Conservation (phyloP, 164 flowering plant species). For the Magnolia sinica region DNA sequence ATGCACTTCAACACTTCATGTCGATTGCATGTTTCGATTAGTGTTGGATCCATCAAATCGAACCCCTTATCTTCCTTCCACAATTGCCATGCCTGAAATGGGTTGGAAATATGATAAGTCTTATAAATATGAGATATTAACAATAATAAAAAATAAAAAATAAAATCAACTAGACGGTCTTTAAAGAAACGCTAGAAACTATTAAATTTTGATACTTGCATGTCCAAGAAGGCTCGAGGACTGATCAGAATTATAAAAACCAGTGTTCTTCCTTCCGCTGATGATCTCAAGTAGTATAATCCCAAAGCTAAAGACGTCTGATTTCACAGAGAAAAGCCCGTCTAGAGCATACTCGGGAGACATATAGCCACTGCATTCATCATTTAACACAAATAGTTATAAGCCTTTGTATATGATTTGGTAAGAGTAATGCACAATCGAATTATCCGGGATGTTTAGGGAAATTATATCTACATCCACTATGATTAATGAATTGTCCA, state of each 20-base stretch:
- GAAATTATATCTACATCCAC: neutral
- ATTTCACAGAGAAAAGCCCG: constrained; percentile 21
- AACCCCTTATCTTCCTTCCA: constrained; percentile 11
- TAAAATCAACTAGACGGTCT: neutral
- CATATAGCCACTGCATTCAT: neutral
- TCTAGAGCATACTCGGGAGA: constrained; percentile 16
- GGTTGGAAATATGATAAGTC: neutral
- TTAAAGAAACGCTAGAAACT: neutral
- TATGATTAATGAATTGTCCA: neutral
- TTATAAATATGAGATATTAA: neutral
- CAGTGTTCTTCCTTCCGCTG: constrained; percentile 18
- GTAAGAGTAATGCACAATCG: neutral
- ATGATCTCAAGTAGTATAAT: constrained; percentile 9
- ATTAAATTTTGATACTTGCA: neutral
- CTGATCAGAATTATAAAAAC: constrained; percentile 7
- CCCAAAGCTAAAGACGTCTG: constrained; percentile 6
- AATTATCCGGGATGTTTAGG: neutral
- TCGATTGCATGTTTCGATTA: neutral
- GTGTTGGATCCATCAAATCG: constrained; percentile 7
- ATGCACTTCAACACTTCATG: constrained; percentile 8
- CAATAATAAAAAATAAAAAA: too few species aligned
- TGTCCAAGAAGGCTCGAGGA: constrained; percentile 13
- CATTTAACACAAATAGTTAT: neutral
- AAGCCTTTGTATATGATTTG: constrained; percentile 3
- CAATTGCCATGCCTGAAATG: constrained; percentile 11